These are phyloP conservation scores for Colletotrichum sp. DNA, from an alignment of 2,329 filamentous ascomycete species.

Conservation along the genomic window DNA sequence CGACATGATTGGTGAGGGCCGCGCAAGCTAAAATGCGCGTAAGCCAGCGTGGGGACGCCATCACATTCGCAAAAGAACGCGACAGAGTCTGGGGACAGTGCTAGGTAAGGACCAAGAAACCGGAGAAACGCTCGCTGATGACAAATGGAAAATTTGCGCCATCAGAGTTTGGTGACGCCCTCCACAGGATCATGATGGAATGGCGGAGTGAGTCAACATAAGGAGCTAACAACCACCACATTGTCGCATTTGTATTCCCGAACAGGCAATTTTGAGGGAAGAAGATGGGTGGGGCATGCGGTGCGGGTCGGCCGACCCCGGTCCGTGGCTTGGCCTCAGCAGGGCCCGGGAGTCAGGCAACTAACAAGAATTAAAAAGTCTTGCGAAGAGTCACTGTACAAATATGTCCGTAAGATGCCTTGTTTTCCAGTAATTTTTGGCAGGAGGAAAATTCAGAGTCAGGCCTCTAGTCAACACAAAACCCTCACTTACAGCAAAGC, in stretches of 20 bases:
- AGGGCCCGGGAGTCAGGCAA: not conserved
- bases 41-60: not conserved
- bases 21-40: not conserved
- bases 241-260: constrained; percentile 5
- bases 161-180: not conserved
- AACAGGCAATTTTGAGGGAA: not conserved
- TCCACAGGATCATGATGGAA: not conserved
- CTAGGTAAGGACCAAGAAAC: not conserved
- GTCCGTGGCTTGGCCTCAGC: not conserved
- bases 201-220: not conserved
- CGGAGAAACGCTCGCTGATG: not conserved
- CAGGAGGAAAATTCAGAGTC: not conserved
- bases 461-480: not conserved
- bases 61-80: not conserved
- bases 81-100: not conserved
- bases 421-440: not conserved
- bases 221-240: not conserved
- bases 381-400: not conserved
- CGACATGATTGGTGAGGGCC: not conserved
- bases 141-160: not conserved
- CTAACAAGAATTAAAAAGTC: not conserved
- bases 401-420: not conserved
- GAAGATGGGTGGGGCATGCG: not conserved
- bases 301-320: not conserved
- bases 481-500: not conserved